Base-by-base conservation (phyloP, 1,139 yeast genomes). In the Saccharomyces hybrid region DNA sequence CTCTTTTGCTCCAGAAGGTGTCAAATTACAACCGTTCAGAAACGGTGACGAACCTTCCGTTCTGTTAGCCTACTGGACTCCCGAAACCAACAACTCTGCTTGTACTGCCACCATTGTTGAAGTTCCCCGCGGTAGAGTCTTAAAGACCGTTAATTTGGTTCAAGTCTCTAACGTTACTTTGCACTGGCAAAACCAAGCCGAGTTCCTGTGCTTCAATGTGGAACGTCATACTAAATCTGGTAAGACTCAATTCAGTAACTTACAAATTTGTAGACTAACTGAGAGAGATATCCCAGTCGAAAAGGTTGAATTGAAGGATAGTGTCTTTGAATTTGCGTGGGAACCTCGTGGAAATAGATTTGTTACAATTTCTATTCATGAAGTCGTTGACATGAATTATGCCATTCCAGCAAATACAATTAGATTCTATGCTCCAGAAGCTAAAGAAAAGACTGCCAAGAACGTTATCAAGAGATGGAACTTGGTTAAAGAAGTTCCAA, bases 221-320 rank as follows among this genome's bases (percentile, higher is more conserved):
- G 97, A 91, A 72, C 89, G 98, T 75, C 97, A 90, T 74, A 89
- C 97, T 55, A 93, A 93, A 75, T 86, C 97, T 52, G 89, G 88
- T 73, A 95, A 95, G 79, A 88, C 96, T 25, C 74, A 86, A 54
- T 91, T 88, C 79, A 85, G 97, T 58, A 90, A 90, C 70, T 80
- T 95, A 73, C 99, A 95, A 74, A 87, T 95, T 68, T 90, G 93
- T 81, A 86, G 88, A 69, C 74, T 89, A 57, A 78, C 79, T 57
- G 99, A 91, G 73, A 88, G 84, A 75, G 96, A 88, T 67, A 82
- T 91, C 62, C 99, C 99, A 23, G 96, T 91, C 59, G 98, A 91
- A 71, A 93, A 89, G 65, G 78, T 93, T 62, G 99, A 95, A 74
- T 79, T 91, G 68, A 89, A 89, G 74, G 97, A 95, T 60, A 86